These are phyloP conservation scores for Diaporthe sp. DNA, from an alignment of 2,329 filamentous ascomycete species.

Conservation along the genomic window DNA sequence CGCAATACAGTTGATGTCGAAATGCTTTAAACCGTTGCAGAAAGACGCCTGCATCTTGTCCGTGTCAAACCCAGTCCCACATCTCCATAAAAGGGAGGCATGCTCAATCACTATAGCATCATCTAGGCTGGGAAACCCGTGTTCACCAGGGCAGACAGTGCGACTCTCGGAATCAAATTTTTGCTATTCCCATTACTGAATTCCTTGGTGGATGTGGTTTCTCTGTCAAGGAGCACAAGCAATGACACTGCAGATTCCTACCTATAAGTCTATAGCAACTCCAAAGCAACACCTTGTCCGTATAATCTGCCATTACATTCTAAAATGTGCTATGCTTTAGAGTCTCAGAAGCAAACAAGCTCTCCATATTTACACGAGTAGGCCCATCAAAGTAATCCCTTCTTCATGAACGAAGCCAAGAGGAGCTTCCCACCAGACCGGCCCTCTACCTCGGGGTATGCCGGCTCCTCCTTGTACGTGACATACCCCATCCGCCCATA, in stretches of 20 bases:
- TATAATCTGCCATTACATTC: too few species aligned
- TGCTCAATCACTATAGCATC: not conserved
- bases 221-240: not conserved
- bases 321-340: not conserved
- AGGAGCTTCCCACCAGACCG: not conserved
- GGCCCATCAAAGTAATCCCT: not conserved
- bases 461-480: constrained; percentile 38
- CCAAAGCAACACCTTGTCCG: not conserved
- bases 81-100: not conserved
- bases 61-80: not conserved
- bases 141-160: not conserved
- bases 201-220: too few species aligned
- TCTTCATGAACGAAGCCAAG: constrained; percentile 6
- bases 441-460: not conserved
- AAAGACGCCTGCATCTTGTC: too few species aligned
- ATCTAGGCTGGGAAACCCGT: not conserved
- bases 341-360: not conserved
- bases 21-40: too few species aligned
- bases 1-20: too few species aligned
- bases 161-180: not conserved
- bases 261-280: too few species aligned
- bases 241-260: not conserved
- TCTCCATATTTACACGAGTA: too few species aligned
- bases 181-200: not conserved
- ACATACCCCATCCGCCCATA: constrained; percentile 41